Evolutionary conservation across 2,329 filamentous ascomycete genomes (phyloP).

Genomic region (Aspergillus puulaauensis): DNA sequence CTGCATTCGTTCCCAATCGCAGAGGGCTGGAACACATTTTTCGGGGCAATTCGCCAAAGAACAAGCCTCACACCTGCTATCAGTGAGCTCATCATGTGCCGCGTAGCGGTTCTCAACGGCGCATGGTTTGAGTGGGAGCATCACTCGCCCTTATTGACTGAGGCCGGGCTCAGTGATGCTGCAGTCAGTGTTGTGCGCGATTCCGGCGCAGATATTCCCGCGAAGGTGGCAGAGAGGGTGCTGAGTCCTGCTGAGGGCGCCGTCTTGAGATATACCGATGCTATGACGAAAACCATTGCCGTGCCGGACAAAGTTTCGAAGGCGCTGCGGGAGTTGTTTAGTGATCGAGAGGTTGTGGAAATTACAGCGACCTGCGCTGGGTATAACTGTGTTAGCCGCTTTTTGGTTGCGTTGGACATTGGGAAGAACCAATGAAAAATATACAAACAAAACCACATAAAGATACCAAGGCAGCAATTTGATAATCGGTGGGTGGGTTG

Average conservation of each 20-base stretch:
- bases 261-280: conserved; percentile 72
- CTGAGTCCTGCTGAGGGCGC: conserved; percentile 65
- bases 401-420: conserved; percentile 76
- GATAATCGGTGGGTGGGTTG: background rate
- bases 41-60: conserved; percentile 55
- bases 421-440: conserved; percentile 34
- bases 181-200: conserved; percentile 38
- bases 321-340: conserved; percentile 60
- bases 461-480: background rate
- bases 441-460: background rate
- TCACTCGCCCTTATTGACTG: conserved; percentile 71
- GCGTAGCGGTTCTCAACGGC: conserved; percentile 75
- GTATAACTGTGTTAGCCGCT: conserved; percentile 84
- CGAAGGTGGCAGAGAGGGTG: conserved; percentile 25
- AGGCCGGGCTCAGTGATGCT: conserved; percentile 55
- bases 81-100: conserved; percentile 76
- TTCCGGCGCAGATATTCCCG: conserved; percentile 27
- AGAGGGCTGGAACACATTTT: conserved; percentile 60
- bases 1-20: conserved; percentile 56
- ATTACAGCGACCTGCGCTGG: conserved; percentile 74
- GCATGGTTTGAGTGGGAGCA: conserved; percentile 86
- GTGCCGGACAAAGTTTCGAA: conserved; percentile 70
- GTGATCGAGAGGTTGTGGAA: conserved; percentile 74
- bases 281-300: conserved; percentile 74
- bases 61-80: conserved; percentile 53